Percentiles rank a stretch among this genome's conserved stretches.
phyloP scores from a whole-genome alignment of 2,329 filamentous ascomycete genomes.

The Cercospora beticola region DNA sequence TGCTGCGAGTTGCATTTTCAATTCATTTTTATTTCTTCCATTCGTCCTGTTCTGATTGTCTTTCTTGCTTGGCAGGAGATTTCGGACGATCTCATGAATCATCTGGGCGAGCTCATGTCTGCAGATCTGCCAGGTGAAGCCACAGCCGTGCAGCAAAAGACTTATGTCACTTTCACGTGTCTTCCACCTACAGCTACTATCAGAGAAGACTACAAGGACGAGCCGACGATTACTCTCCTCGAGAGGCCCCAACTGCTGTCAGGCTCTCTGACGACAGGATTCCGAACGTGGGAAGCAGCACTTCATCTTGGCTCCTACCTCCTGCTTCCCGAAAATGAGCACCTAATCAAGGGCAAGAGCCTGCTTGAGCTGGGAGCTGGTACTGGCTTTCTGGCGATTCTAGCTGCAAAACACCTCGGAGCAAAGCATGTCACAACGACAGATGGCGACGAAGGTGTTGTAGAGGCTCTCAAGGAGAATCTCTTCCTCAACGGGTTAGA shows the following conservation, averaged over 20 bases:
- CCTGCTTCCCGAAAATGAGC: slow-evolving; percentile 49
- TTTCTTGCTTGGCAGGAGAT: slow-evolving; percentile 62
- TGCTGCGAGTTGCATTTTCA: slow-evolving; percentile 31
- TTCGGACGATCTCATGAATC: slow-evolving; percentile 73
- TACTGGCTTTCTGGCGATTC: slow-evolving; percentile 71
- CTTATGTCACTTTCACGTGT: slow-evolving; percentile 69
- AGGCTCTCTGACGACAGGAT: slow-evolving; percentile 69
- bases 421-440: slow-evolving; percentile 64
- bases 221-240: slow-evolving; percentile 58
- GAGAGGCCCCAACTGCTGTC: slow-evolving; percentile 70
- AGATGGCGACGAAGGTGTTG: slow-evolving; percentile 72
- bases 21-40: neutral
- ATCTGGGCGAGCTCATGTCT: slow-evolving; percentile 64
- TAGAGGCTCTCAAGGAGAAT: slow-evolving; percentile 66
- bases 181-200: slow-evolving; percentile 25
- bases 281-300: slow-evolving; percentile 79
- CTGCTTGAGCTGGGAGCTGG: slow-evolving; percentile 74
- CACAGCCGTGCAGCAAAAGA: slow-evolving; percentile 67
- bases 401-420: slow-evolving; percentile 67
- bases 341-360: slow-evolving; percentile 54
- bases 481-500: slow-evolving; percentile 67
- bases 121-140: slow-evolving; percentile 64
- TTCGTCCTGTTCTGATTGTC: slow-evolving; percentile 30
- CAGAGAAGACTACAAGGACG: slow-evolving; percentile 23
- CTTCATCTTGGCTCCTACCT: slow-evolving; percentile 71